Percentiles rank a stretch among this genome's conserved stretches.
These are phyloP conservation scores for Ustilago shanxiensis DNA, from an alignment of 1,284 basidiomycete species.

Conservation along the genomic window DNA sequence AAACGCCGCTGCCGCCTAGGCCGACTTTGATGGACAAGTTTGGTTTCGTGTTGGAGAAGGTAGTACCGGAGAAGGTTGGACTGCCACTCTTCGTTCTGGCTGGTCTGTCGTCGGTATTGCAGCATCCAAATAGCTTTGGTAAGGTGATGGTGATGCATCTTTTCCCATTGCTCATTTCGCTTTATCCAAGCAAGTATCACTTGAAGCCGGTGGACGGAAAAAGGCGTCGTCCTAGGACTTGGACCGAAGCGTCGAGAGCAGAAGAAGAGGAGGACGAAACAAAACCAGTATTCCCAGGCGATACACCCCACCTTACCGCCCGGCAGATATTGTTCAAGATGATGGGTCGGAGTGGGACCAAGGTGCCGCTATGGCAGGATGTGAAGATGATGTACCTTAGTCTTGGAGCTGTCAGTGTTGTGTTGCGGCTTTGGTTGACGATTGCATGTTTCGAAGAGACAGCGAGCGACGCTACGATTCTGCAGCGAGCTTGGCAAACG, in stretches of 20 bases:
- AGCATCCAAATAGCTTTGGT: constrained; percentile 74
- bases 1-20: constrained; percentile 24
- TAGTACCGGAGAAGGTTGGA: constrained; percentile 29
- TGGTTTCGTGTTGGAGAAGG: constrained; percentile 13
- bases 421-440: constrained; percentile 29
- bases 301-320: constrained; percentile 1
- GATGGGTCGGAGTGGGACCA: constrained; percentile 15
- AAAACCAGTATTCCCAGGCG: neutral
- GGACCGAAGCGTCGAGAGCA: neutral
- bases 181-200: constrained; percentile 54
- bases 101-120: constrained; percentile 74
- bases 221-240: neutral
- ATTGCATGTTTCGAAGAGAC: constrained; percentile 16
- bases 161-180: constrained; percentile 75
- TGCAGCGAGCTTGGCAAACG: constrained; percentile 17
- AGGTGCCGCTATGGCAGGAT: constrained; percentile 16
- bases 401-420: constrained; percentile 26
- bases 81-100: constrained; percentile 72
- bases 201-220: neutral
- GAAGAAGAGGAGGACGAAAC: neutral
- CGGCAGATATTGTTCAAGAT: constrained; percentile 14
- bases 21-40: constrained; percentile 30
- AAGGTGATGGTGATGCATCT: constrained; percentile 78
- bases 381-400: constrained; percentile 30
- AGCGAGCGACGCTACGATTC: neutral